Evolutionary conservation across 352 stramenopile genomes (phyloP), one percentile per base, ranked within the genome.

Genomic region (Globisporangium spiculum): DNA sequence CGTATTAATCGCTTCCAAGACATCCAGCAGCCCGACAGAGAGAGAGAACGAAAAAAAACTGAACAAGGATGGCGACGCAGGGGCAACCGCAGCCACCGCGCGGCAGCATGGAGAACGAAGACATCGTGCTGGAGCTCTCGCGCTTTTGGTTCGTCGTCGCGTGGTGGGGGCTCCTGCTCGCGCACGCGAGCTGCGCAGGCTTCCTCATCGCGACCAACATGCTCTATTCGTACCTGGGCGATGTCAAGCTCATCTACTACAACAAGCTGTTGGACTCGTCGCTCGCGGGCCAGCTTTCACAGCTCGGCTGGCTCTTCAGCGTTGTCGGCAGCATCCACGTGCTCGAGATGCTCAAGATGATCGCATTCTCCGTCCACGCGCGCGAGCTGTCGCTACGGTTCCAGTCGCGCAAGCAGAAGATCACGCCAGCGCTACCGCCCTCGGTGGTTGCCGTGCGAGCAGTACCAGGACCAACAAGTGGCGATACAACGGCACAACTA

Each of bases 241-340:
- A 64, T 41, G 57, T 76, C 55, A 60, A 67, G 26, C 71, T 81
- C 36, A 72, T 81, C 30, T 79, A 81, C 66, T 81, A 78, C 70
- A 79, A 79, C 75, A 81, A 79, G 50, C 70, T 81, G n/a, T 65
- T 81, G 1, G 70, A 52, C n/a, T 77, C 75, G 18, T 68, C 61
- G 36, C 73, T 81, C 4, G 55, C 56, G 14, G 58, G 68, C 1
- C 32, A 73, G 46, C 75, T 81, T 64, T 65, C 52, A 5, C 55
- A 65, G 2, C 57, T 71, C 30, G 70, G 75, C 26, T 81, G 70
- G 65, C 32, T 75, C n/a, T 79, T 79, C 44, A 64, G 71, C 6
- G 52, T 67, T 34, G 68, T 63, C 8, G 70, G 66, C 2, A 68
- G 41, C 12, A 38, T 77, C 9, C 72, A 81, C 52, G 71, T 66